These are phyloP conservation scores for Cryptomeria japonica DNA, from an alignment of 75 land plant genomes.

Conservation along the genomic window DNA sequence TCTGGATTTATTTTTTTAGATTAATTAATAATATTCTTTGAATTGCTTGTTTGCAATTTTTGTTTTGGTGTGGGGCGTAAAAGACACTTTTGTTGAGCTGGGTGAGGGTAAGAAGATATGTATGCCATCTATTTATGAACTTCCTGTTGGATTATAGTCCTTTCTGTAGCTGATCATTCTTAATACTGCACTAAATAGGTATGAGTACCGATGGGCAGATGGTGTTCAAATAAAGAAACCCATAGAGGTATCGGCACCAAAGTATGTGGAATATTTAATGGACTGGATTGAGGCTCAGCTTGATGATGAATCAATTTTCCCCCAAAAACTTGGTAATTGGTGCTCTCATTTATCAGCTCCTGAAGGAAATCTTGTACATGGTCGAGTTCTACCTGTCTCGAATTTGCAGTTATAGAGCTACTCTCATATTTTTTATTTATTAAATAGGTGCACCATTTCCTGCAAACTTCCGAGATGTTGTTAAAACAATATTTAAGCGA, in stretches of 20 bases:
- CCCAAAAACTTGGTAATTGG: slow-evolving; percentile 85
- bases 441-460: slow-evolving; percentile 84
- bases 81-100: neutral
- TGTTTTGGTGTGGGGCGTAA: neutral
- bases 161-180: neutral
- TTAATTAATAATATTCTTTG: neutral
- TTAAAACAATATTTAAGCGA: slow-evolving; percentile 91
- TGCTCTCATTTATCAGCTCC: slow-evolving; percentile 1
- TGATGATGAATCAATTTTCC: slow-evolving; percentile 92
- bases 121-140: neutral
- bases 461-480: slow-evolving; percentile 82
- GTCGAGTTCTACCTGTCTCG: neutral
- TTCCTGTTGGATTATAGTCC: neutral
- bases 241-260: slow-evolving; percentile 94
- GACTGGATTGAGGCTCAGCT: slow-evolving; percentile 93
- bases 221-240: slow-evolving; percentile 93
- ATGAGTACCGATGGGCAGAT: slow-evolving; percentile 98
- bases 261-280: slow-evolving; percentile 94
- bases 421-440: slow-evolving; percentile 4
- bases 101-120: neutral
- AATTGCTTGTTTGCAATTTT: neutral
- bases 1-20: neutral
- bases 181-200: slow-evolving; percentile 39
- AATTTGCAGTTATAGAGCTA: neutral
- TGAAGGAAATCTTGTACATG: neutral